phyloP scores from a whole-genome alignment of 2,329 filamentous ascomycete genomes.

The Periglandula ipomoeae region DNA sequence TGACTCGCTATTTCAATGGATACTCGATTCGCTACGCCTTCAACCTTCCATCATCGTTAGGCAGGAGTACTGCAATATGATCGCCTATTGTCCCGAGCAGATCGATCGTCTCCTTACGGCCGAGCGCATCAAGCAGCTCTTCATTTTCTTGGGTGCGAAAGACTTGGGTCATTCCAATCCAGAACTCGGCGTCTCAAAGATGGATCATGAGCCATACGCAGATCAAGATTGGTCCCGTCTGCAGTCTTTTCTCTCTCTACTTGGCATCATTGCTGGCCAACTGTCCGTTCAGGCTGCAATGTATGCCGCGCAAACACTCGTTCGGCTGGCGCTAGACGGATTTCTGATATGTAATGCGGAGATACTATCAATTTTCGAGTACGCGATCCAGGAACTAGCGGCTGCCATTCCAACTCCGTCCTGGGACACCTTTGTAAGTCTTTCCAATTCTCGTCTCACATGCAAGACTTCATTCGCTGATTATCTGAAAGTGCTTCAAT shows the following conservation, averaged over 20 bases:
- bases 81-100: constrained; percentile 35
- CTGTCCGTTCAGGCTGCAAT: constrained; percentile 25
- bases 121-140: constrained; percentile 40
- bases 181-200: constrained; percentile 14
- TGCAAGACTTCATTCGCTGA: background rate
- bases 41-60: constrained; percentile 48
- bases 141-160: constrained; percentile 47
- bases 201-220: constrained; percentile 19
- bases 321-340: constrained; percentile 47
- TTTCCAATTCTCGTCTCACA: background rate
- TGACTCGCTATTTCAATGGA: constrained; percentile 58
- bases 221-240: constrained; percentile 39
- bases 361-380: constrained; percentile 30
- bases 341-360: constrained; percentile 35
- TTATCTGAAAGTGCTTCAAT: constrained; percentile 35
- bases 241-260: constrained; percentile 31
- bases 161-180: constrained; percentile 29
- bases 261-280: constrained; percentile 27
- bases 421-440: constrained; percentile 36
- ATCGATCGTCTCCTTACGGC: constrained; percentile 35
- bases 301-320: constrained; percentile 36
- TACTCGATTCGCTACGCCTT: constrained; percentile 48
- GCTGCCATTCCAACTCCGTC: constrained; percentile 26
- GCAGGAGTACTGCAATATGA: constrained; percentile 50
- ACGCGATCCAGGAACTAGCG: constrained; percentile 34